Percentiles rank a stretch among this genome's conserved stretches.
These are phyloP conservation scores for Pseudocercospora crystallina DNA, from an alignment of 2,329 filamentous ascomycete genomes.

Conservation along the genomic window DNA sequence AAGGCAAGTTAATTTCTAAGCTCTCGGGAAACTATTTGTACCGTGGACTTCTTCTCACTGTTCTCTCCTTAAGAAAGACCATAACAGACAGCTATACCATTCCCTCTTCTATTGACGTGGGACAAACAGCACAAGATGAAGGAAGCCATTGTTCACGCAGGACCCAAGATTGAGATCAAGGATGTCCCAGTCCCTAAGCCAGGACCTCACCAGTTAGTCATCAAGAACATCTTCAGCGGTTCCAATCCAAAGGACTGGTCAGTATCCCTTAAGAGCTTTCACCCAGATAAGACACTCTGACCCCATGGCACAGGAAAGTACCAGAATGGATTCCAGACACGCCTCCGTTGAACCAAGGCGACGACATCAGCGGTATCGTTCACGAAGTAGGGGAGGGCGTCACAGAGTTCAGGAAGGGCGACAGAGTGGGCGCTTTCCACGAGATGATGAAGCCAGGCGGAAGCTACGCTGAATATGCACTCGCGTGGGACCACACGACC, in stretches of 20 bases:
- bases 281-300: not conserved
- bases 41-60: too few species aligned
- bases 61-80: too few species aligned
- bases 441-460: slow-evolving; percentile 53
- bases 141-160: slow-evolving; percentile 37
- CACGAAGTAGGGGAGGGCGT: slow-evolving; percentile 57
- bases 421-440: slow-evolving; percentile 59
- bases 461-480: slow-evolving; percentile 61
- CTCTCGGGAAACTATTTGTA: too few species aligned
- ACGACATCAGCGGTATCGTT: slow-evolving; percentile 46
- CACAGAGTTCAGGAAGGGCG: slow-evolving; percentile 57
- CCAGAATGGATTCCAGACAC: slow-evolving; percentile 19
- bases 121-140: slow-evolving; percentile 30
- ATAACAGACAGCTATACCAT: not conserved
- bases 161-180: slow-evolving; percentile 37
- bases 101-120: not conserved
- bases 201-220: slow-evolving; percentile 32
- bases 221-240: slow-evolving; percentile 33
- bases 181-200: slow-evolving; percentile 46
- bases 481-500: slow-evolving; percentile 57
- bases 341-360: slow-evolving; percentile 32
- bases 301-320: slow-evolving; percentile 16
- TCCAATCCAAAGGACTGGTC: slow-evolving; percentile 37
- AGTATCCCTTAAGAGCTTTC: not conserved
- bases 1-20: slow-evolving; percentile 21